phyloP scores from a whole-genome alignment of 2,329 filamentous ascomycete genomes.

The Aphanoascus verrucosus region DNA sequence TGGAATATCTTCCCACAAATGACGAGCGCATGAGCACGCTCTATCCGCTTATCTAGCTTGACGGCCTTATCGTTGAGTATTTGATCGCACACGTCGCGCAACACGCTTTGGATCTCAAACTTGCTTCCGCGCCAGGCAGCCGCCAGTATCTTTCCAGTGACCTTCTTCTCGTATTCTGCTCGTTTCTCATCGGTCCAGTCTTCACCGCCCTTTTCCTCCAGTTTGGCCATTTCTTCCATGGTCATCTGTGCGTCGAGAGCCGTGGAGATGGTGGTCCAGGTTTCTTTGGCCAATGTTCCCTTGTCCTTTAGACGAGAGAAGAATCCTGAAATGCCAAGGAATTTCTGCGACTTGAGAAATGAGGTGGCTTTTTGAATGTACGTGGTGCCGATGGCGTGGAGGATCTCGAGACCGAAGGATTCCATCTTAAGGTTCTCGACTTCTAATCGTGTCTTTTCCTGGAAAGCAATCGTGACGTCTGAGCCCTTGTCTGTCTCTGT shows the following conservation, averaged over 20 bases:
- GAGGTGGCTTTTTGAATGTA: slow-evolving; percentile 80
- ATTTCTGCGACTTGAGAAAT: slow-evolving; percentile 90
- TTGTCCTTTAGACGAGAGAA: slow-evolving; percentile 92
- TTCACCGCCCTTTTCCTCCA: slow-evolving; percentile 88
- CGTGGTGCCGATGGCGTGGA: slow-evolving; percentile 86
- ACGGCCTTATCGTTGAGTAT: slow-evolving; percentile 73
- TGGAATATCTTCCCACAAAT: slow-evolving; percentile 81
- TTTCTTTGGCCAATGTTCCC: slow-evolving; percentile 92
- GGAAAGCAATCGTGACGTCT: slow-evolving; percentile 80
- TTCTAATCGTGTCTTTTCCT: slow-evolving; percentile 87
- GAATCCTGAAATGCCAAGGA: slow-evolving; percentile 91
- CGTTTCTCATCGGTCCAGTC: slow-evolving; percentile 98
- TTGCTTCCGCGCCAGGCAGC: slow-evolving; percentile 94
- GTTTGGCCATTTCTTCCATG: slow-evolving; percentile 96
- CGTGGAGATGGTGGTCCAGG: slow-evolving; percentile 93
- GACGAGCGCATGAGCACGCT: slow-evolving; percentile 80
- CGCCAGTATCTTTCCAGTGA: slow-evolving; percentile 95
- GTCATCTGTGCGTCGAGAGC: slow-evolving; percentile 96
- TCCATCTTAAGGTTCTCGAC: slow-evolving; percentile 99
- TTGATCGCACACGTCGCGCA: slow-evolving; percentile 86
- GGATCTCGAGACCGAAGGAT: slow-evolving; percentile 89
- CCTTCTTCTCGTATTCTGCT: slow-evolving; percentile 85
- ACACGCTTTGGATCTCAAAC: slow-evolving; percentile 93
- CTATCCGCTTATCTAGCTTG: slow-evolving; percentile 69
- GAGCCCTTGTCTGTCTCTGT: slow-evolving; percentile 86